Evolutionary conservation across 306 rosid genomes (phyloP).

Genomic region (Gleditsia sinensis): DNA sequence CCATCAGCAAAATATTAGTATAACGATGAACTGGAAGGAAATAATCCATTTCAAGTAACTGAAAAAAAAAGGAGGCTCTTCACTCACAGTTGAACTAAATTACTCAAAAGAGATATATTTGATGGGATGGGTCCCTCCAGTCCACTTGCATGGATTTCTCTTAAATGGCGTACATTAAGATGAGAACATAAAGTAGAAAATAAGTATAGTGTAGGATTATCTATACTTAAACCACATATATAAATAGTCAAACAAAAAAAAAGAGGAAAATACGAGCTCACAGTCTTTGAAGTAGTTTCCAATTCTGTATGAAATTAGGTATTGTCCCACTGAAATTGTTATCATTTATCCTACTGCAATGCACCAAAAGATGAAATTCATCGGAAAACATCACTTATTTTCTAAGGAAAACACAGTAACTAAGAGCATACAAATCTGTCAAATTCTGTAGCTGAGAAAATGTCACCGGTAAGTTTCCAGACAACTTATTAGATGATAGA

Average conservation of each 20-base stretch:
- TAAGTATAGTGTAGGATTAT: constrained; percentile 4
- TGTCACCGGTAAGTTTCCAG: constrained; percentile 65
- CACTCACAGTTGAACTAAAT: constrained; percentile 65
- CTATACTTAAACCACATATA: constrained; percentile 12
- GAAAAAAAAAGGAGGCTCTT: constrained; percentile 19
- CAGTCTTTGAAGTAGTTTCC: constrained; percentile 69
- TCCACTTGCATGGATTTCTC: constrained; percentile 91
- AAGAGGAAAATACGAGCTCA: constrained; percentile 48
- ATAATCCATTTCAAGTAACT: neutral
- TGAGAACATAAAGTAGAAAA: constrained; percentile 27
- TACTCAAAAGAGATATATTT: constrained; percentile 60
- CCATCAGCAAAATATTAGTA: constrained; percentile 21
- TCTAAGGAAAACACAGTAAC: constrained; percentile 2
- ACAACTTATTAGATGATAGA: constrained; percentile 74
- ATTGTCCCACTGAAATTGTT: constrained; percentile 69
- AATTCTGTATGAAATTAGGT: constrained; percentile 74
- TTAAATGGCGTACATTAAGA: constrained; percentile 40
- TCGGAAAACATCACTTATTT: neutral
- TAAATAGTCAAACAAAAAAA: constrained; percentile 3
- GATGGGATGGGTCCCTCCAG: constrained; percentile 83
- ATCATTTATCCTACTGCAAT: constrained; percentile 81
- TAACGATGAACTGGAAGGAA: neutral
- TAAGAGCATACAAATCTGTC: constrained; percentile 62
- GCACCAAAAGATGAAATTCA: constrained; percentile 30
- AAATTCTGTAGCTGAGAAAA: constrained; percentile 57